These are phyloP conservation scores for Trametes pubescens DNA, from an alignment of 1,284 basidiomycete genomes.

Conservation along the genomic window DNA sequence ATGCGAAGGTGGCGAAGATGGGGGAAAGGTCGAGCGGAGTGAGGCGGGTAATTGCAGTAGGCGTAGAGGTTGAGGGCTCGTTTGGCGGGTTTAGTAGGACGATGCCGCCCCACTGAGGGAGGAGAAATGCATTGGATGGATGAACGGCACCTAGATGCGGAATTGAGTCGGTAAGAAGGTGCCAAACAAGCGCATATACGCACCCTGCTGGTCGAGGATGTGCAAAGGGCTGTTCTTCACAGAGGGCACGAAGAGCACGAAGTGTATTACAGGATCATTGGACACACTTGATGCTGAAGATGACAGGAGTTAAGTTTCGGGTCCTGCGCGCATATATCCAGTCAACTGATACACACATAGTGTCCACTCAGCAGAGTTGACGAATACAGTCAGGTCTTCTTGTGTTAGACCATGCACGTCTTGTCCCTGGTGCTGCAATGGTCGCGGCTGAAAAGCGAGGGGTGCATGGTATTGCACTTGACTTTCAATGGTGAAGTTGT, in stretches of 20 bases:
- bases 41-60: conserved; percentile 52
- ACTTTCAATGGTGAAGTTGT: conserved; percentile 94
- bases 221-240: conserved; percentile 71
- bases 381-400: conserved; percentile 88
- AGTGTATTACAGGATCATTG: conserved; percentile 93
- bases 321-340: background rate
- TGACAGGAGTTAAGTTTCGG: background rate
- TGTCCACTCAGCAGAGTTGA: conserved; percentile 97
- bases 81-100: conserved; percentile 73
- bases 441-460: conserved; percentile 79
- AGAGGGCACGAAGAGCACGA: conserved; percentile 91
- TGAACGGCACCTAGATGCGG: conserved; percentile 47
- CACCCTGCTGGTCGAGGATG: conserved; percentile 70
- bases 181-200: conserved; percentile 18
- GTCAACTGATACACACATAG: conserved; percentile 64
- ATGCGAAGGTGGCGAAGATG: conserved; percentile 76
- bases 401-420: conserved; percentile 68
- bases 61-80: conserved; percentile 33
- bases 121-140: conserved; percentile 78
- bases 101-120: conserved; percentile 97
- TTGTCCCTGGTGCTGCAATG: conserved; percentile 44
- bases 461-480: conserved; percentile 95
- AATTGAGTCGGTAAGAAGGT: background rate
- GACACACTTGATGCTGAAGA: conserved; percentile 78
- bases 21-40: conserved; percentile 55